Percentiles rank a stretch among this genome's conserved stretches.
These are phyloP conservation scores for Neurospora sp. DNA, from an alignment of 495 filamentous ascomycete species.

Conservation along the genomic window DNA sequence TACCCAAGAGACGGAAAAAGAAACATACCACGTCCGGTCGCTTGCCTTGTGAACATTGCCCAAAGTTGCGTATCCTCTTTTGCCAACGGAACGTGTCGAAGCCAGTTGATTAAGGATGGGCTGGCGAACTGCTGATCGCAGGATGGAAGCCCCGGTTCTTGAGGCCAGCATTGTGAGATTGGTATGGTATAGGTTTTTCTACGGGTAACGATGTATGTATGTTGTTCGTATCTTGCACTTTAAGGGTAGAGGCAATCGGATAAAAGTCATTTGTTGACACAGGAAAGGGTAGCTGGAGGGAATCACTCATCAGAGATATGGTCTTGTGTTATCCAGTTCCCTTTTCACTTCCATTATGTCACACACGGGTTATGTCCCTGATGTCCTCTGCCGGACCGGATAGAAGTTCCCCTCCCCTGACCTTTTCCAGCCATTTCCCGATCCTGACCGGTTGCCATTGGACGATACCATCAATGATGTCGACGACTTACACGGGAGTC, in stretches of 20 bases:
- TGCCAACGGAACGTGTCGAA: not conserved
- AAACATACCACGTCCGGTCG: constrained; percentile 14
- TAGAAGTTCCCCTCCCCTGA: not conserved
- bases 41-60: constrained; percentile 1
- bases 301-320: not conserved
- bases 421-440: not conserved
- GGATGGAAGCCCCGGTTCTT: not conserved
- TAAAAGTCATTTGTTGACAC: not conserved
- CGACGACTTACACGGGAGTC: not conserved
- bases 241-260: not conserved
- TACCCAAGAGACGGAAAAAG: not conserved
- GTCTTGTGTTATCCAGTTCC: not conserved
- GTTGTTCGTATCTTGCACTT: not conserved
- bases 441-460: not conserved
- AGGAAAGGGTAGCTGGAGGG: not conserved
- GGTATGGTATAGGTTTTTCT: not conserved
- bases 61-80: constrained; percentile 8
- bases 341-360: not conserved
- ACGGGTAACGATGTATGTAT: not conserved
- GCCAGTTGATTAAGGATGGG: not conserved
- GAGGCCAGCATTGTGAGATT: not conserved
- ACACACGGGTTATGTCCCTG: not conserved
- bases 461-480: not conserved
- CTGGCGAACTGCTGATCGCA: constrained; percentile 1
- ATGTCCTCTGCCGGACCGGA: not conserved